Base-by-base conservation (phyloP, 768 basidiomycete genomes). In the Tephrocybe sp. region DNA sequence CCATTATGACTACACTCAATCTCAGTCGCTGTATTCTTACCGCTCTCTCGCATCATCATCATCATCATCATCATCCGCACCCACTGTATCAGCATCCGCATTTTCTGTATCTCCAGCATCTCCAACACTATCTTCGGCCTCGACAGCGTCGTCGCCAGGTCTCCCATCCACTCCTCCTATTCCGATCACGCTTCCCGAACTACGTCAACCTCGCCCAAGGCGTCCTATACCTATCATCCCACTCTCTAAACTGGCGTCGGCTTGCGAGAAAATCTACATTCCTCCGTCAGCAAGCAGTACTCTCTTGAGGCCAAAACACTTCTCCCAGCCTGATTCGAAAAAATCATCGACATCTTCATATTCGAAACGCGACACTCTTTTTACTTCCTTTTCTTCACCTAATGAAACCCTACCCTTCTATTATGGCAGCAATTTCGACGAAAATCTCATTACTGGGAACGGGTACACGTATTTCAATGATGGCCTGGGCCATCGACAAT, bases 141-240 rank as follows among this genome's bases (percentile, higher is more conserved):
- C 49, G 34, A 58, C 44, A 48, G 39, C 34, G 42, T 56, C 43
- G 51, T 58, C 37, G 12, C 26, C 35, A 12, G 34, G 38, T 34
- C 45, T 11, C 18, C 50, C 44, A 38, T 44, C 50, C 25, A 53
- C 53, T 18, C 48, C 55, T 21, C 61, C 64, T 19, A 63, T 74
- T 45, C 66, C 69, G 45, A 38, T 51, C 5, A 30, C 40, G 12
- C 43, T 51, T 27, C 50, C 50, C 9, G 50, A 51, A 32, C 60
- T 77, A 25, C 72, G 72, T 61, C 75, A 77, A 55, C 75, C 75
- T 36, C 74, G 74, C 36, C 75, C 75, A 49, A 71, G 64, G 38
- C 71, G 74, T 47, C 68, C 62, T 37, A 75, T 77, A 59, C 72
- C 73, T 30, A 77, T 75, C 52, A 62, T 75, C 12, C 71, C 71